Conservation (phyloP, 2,329 filamentous ascomycete genomes). For the Ascochyta rabiei region DNA sequence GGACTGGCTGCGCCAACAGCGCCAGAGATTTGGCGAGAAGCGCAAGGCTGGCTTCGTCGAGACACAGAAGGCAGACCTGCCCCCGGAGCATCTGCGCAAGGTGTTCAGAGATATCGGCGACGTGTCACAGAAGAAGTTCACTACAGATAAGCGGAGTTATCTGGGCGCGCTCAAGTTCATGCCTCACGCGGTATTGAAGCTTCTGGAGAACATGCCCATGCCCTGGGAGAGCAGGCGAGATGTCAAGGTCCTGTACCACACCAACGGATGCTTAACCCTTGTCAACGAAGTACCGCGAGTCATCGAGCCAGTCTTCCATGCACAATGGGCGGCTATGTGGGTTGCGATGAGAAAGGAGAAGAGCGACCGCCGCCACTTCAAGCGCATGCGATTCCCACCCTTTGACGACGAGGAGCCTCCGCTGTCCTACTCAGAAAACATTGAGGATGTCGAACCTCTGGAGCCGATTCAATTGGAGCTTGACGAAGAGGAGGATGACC, state of each 20-base stretch:
- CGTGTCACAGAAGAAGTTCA: constrained; percentile 99
- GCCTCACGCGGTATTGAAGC: constrained; percentile 96
- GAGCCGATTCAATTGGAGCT: constrained; percentile 99
- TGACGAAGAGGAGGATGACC: constrained; percentile 88
- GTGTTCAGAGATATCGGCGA: constrained; percentile 98
- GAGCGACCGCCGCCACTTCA: constrained; percentile 93
- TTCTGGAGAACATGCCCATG: constrained; percentile 99
- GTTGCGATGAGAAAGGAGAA: constrained; percentile 97
- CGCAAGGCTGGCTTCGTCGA: constrained; percentile 95
- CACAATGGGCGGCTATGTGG: constrained; percentile 99
- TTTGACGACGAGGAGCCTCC: constrained; percentile 99
- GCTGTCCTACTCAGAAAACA: constrained; percentile 97
- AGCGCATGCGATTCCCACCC: constrained; percentile 97
- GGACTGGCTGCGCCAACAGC: constrained; percentile 92
- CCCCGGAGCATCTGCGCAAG: constrained; percentile 95
- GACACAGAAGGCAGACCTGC: constrained; percentile 98
- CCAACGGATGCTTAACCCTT: constrained; percentile 94
- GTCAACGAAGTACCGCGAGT: constrained; percentile 97
- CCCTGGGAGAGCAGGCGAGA: constrained; percentile 96
- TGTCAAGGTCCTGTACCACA: constrained; percentile 97
- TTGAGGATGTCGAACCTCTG: constrained; percentile 95
- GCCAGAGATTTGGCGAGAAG: constrained; percentile 95
- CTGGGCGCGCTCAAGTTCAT: constrained; percentile 98
- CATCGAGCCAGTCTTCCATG: constrained; percentile 96
- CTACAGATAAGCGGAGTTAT: constrained; percentile 97